Conservation (phyloP, 2,329 filamentous ascomycete genomes). For the Geosmithia morbida region DNA sequence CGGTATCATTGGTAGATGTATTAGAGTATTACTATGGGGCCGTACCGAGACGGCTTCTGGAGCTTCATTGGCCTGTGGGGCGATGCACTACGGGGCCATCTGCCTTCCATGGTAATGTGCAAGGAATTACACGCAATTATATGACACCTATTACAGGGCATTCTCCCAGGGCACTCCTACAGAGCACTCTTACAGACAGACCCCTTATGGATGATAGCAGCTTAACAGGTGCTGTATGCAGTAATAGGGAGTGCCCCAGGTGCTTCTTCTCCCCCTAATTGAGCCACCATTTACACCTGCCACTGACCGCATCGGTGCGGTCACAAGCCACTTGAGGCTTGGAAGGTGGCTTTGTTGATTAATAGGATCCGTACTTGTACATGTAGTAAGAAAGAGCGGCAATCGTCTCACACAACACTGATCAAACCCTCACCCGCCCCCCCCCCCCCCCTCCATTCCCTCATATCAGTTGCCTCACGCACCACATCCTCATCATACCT, state of each 20-base stretch:
- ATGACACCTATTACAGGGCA: no score
- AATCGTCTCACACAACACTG: neutral
- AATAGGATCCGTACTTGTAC: no score
- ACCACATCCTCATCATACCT: neutral
- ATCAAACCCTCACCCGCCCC: neutral
- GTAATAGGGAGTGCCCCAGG: neutral
- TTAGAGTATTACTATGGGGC: neutral
- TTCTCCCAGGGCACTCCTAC: no score
- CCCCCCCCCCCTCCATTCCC: neutral
- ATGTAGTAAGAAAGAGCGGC: neutral
- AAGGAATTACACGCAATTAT: no score
- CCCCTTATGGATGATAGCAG: neutral
- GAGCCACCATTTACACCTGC: neutral
- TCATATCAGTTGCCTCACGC: neutral
- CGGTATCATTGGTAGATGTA: no score
- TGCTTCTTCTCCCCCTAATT: neutral
- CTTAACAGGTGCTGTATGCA: neutral
- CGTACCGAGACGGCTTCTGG: neutral
- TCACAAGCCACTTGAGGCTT: neutral
- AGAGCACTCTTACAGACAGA: neutral
- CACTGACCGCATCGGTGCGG: neutral
- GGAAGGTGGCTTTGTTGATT: neutral
- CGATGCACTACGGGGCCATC: neutral
- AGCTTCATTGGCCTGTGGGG: slow-evolving; percentile 1
- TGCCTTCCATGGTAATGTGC: neutral